A percentile compares a stretch with the other conserved stretches of the same genome.
Evolutionary conservation across 768 basidiomycete genomes (phyloP).

Genomic region (Chiua virens): DNA sequence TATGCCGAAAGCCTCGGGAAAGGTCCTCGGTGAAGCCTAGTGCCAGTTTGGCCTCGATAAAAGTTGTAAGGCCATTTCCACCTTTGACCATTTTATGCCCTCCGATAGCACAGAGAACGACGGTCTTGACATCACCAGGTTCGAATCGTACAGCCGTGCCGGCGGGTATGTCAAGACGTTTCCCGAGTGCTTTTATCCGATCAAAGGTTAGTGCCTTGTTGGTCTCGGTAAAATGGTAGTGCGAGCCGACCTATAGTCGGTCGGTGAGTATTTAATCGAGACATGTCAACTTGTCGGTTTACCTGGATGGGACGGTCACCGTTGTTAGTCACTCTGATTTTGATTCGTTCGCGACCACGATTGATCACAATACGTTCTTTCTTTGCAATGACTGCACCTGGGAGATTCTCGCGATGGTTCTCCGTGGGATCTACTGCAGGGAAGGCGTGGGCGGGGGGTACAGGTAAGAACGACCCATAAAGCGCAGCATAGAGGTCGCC

Average conservation of each 20-base stretch:
- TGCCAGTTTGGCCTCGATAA: slow-evolving; percentile 49
- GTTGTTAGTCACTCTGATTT: slow-evolving; percentile 79
- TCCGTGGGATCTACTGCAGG: slow-evolving; percentile 49
- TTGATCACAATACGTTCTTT: slow-evolving; percentile 75
- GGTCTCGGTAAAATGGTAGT: slow-evolving; percentile 93
- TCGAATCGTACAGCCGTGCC: slow-evolving; percentile 98
- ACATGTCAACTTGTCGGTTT: slow-evolving; percentile 16
- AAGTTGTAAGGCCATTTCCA: slow-evolving; percentile 59
- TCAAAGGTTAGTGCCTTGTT: slow-evolving; percentile 84
- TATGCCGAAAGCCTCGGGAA: slow-evolving; percentile 63
- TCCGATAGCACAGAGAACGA: slow-evolving; percentile 76
- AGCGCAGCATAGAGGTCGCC: slow-evolving; percentile 82
- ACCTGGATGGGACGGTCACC: slow-evolving; percentile 95
- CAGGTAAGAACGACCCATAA: slow-evolving; percentile 92
- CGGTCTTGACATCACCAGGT: slow-evolving; percentile 85
- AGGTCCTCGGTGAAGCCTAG: slow-evolving; percentile 30
- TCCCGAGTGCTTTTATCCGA: slow-evolving; percentile 75
- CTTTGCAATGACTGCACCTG: slow-evolving; percentile 75
- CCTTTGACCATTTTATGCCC: slow-evolving; percentile 74
- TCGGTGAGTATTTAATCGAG: background rate
- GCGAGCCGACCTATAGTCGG: slow-evolving; percentile 73
- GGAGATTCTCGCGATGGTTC: slow-evolving; percentile 54
- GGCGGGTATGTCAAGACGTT: slow-evolving; percentile 87
- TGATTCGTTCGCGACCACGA: slow-evolving; percentile 63
- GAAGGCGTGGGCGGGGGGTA: slow-evolving; percentile 68